A percentile compares a stretch with the other conserved stretches of the same genome.
Evolutionary conservation across 75 land plant species (phyloP).

Genomic region (Pseudotsuga menziesii): DNA sequence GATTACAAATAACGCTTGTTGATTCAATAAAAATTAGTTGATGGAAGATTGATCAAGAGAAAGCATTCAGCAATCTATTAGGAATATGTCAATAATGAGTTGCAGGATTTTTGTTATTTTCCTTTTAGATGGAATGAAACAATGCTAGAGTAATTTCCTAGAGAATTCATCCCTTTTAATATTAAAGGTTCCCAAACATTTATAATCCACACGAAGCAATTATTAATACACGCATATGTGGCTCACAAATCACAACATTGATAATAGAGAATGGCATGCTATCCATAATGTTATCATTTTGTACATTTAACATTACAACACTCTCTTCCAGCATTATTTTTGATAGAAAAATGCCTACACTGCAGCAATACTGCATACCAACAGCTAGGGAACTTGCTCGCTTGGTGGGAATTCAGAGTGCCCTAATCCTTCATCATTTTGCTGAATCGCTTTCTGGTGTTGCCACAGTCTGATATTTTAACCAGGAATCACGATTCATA

Average conservation of each 20-base stretch:
- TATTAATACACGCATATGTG: background rate
- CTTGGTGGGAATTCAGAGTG: constrained; percentile 51
- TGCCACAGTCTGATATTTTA: constrained; percentile 74
- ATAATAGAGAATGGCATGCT: background rate
- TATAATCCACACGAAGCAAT: too few relatives aligned
- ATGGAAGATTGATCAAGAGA: background rate
- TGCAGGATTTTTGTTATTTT: background rate
- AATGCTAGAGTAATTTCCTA: background rate
- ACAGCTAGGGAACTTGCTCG: constrained; percentile 84
- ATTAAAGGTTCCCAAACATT: background rate
- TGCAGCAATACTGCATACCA: constrained; percentile 86
- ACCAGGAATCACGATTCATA: constrained; percentile 56
- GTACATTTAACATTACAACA: background rate
- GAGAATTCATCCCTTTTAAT: background rate
- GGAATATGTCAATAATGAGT: background rate
- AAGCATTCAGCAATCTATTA: background rate
- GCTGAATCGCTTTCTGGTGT: constrained; percentile 78
- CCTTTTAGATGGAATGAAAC: background rate
- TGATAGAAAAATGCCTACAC: background rate
- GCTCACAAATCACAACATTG: background rate
- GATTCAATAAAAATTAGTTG: background rate
- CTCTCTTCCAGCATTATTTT: background rate
- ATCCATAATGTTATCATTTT: background rate
- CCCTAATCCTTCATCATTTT: constrained; percentile 93
- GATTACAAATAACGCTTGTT: background rate